These are phyloP conservation scores for Osmanthus fragrans DNA, from an alignment of 257 asterid species.

Conservation along the genomic window DNA sequence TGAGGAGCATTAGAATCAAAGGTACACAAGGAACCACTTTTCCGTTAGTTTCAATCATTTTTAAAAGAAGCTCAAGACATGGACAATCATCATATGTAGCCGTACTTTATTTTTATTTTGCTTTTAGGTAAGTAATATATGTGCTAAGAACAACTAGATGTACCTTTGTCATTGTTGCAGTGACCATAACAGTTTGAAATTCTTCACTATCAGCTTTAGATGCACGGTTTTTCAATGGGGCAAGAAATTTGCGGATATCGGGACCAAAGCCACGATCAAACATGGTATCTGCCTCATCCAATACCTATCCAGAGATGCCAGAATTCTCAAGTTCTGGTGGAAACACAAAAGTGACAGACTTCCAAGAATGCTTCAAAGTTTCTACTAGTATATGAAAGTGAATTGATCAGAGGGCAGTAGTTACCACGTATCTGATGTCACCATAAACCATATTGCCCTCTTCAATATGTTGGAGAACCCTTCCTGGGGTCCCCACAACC, in stretches of 20 bases:
- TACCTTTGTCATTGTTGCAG: slow-evolving; percentile 99
- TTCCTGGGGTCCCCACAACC: slow-evolving; percentile 98
- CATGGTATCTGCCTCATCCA: slow-evolving; percentile 99
- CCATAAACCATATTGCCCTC: slow-evolving; percentile 96
- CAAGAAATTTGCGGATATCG: slow-evolving; percentile 85
- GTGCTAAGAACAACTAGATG: slow-evolving; percentile 4
- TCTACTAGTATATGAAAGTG: slow-evolving; percentile 18
- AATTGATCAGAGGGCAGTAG: not conserved
- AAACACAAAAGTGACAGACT: slow-evolving; percentile 2
- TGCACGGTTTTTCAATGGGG: slow-evolving; percentile 82
- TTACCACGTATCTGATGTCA: slow-evolving; percentile 88
- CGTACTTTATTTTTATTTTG: not conserved
- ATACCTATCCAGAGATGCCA: slow-evolving; percentile 57
- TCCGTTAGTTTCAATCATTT: not conserved
- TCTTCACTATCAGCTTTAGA: slow-evolving; percentile 62
- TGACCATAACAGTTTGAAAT: slow-evolving; percentile 88
- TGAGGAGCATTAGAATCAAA: not conserved
- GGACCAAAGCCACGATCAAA: slow-evolving; percentile 99
- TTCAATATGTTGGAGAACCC: slow-evolving; percentile 94
- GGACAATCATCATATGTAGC: not conserved
- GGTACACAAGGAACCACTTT: not conserved
- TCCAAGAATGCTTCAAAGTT: not conserved
- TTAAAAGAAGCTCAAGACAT: not conserved
- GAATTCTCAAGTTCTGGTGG: slow-evolving; percentile 19
- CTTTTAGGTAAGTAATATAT: not conserved